phyloP scores from a whole-genome alignment of 2,329 filamentous ascomycete species.

The Talaromyces sp. region DNA sequence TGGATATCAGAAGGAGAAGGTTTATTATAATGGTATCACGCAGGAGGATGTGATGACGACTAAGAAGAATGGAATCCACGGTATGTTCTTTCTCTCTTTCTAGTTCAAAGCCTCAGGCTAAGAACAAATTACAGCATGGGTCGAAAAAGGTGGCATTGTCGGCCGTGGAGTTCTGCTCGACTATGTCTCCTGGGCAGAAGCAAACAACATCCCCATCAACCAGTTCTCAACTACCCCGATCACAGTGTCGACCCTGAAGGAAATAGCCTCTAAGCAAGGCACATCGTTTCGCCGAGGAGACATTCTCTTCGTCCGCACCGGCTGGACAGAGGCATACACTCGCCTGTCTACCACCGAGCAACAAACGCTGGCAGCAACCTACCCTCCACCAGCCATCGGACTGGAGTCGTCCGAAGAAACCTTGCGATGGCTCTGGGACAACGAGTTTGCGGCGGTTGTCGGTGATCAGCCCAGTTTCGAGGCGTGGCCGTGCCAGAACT shows the following conservation, averaged over 20 bases:
- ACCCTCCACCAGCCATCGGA: constrained; percentile 34
- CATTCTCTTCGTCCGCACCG: constrained; percentile 53
- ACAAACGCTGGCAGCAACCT: constrained; percentile 27
- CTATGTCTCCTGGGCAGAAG: constrained; percentile 40
- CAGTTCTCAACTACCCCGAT: constrained; percentile 32
- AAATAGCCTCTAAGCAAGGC: constrained; percentile 41
- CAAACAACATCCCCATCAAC: constrained; percentile 28
- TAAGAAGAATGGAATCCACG: constrained; percentile 35
- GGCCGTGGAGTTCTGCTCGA: constrained; percentile 47
- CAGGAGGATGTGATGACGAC: constrained; percentile 29
- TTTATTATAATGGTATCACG: constrained; percentile 33
- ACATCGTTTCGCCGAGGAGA: constrained; percentile 46
- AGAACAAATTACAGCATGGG: constrained; percentile 23
- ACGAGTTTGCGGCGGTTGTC: constrained; percentile 51
- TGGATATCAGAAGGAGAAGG: constrained; percentile 32
- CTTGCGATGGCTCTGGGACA: constrained; percentile 55
- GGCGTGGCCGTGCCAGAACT: constrained; percentile 35
- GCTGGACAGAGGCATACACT: constrained; percentile 46
- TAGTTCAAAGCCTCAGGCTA: background rate
- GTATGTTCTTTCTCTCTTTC: constrained; percentile 11
- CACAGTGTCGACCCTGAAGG: constrained; percentile 30
- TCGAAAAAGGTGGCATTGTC: constrained; percentile 15
- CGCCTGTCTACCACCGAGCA: constrained; percentile 32
- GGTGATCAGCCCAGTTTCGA: constrained; percentile 54
- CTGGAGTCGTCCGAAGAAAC: constrained; percentile 46